Conservation (phyloP, 345 rosid species). For the Cardamine chenopodiifolia region DNA sequence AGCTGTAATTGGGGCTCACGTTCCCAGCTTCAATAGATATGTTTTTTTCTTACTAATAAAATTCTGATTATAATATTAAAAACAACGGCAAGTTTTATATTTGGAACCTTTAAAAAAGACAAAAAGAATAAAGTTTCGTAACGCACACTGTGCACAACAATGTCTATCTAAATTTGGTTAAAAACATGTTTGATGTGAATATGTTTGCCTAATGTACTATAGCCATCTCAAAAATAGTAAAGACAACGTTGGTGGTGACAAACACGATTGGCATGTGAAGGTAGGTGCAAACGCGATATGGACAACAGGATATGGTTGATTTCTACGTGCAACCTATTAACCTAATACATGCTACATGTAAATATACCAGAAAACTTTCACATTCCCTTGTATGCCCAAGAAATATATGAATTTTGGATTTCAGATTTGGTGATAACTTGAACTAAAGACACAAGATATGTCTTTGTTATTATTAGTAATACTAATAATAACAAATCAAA, state of each 20-base stretch:
- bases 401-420: conserved; percentile 3
- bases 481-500: neutral
- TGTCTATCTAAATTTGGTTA: conserved; percentile 31
- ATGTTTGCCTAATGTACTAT: conserved; percentile 12
- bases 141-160: neutral
- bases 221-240: conserved; percentile 15
- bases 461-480: neutral
- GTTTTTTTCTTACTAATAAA: neutral
- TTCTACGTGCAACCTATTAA: neutral
- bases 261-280: conserved; percentile 22
- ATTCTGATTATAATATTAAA: conserved; percentile 1
- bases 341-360: neutral
- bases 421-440: conserved; percentile 20
- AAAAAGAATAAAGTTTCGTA: neutral
- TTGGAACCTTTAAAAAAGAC: neutral
- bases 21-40: conserved; percentile 37
- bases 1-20: conserved; percentile 45
- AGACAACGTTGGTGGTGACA: conserved; percentile 35
- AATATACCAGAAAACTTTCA: neutral
- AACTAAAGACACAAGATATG: conserved; percentile 13
- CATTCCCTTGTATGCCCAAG: neutral
- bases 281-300: conserved; percentile 14
- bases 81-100: neutral
- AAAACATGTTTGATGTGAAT: conserved; percentile 31
- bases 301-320: neutral